These are phyloP conservation scores for Arthrocladium fulminans DNA, from an alignment of 2,329 filamentous ascomycete genomes.

Conservation along the genomic window DNA sequence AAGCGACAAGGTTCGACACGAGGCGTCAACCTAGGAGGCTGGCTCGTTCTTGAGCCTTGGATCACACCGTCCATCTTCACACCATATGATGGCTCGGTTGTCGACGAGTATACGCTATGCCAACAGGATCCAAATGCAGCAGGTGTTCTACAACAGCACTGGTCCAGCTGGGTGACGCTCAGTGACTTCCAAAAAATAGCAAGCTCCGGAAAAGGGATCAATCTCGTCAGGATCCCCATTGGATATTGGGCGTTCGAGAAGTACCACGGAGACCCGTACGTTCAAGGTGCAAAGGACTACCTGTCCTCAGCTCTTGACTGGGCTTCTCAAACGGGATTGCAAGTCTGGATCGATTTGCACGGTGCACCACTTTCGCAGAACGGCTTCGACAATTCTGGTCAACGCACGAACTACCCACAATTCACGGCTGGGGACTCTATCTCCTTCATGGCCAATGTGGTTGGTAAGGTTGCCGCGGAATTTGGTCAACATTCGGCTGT, in stretches of 20 bases:
- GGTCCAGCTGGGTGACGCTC: slow-evolving; percentile 50
- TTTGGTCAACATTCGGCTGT: slow-evolving; percentile 54
- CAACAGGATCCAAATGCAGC: slow-evolving; percentile 43
- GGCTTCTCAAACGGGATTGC: slow-evolving; percentile 50
- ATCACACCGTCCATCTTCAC: slow-evolving; percentile 56
- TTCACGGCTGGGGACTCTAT: slow-evolving; percentile 44
- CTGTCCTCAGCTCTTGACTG: slow-evolving; percentile 51
- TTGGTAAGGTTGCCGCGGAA: slow-evolving; percentile 45
- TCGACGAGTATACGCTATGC: slow-evolving; percentile 51
- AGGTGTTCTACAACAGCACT: slow-evolving; percentile 45
- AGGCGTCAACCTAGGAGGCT: slow-evolving; percentile 58
- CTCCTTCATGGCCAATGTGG: not conserved
- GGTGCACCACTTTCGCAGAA: slow-evolving; percentile 56
- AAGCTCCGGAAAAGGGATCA: slow-evolving; percentile 42
- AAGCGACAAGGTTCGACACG: slow-evolving; percentile 23
- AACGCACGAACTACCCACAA: slow-evolving; percentile 24
- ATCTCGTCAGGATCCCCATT: slow-evolving; percentile 56
- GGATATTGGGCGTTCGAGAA: slow-evolving; percentile 56
- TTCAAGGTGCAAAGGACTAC: slow-evolving; percentile 51
- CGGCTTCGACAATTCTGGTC: slow-evolving; percentile 59
- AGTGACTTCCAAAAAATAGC: slow-evolving; percentile 49
- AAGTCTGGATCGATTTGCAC: slow-evolving; percentile 60
- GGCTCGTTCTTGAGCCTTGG: slow-evolving; percentile 57
- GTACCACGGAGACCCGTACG: slow-evolving; percentile 49
- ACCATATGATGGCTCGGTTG: slow-evolving; percentile 37